These are phyloP conservation scores for Paraconiothyrium brasiliense DNA, from an alignment of 2,329 filamentous ascomycete species.

Conservation along the genomic window DNA sequence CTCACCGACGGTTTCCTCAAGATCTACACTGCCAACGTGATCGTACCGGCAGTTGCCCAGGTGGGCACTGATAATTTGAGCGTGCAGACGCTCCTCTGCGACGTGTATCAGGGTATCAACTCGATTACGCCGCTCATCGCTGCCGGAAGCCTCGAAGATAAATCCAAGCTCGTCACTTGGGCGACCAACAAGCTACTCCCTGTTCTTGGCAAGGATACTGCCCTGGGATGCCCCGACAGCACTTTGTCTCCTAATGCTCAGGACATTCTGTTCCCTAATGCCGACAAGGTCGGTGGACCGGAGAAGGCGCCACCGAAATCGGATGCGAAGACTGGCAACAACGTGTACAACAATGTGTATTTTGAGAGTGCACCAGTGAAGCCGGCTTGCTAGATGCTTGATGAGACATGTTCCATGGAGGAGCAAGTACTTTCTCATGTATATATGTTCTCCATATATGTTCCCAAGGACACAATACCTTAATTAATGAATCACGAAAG, in stretches of 20 bases:
- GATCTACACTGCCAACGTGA: conserved; percentile 47
- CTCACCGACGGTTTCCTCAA: conserved; percentile 42
- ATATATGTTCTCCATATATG: neutral
- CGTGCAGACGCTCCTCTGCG: conserved; percentile 43
- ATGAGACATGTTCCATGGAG: no score
- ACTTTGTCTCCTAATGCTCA: conserved; percentile 27
- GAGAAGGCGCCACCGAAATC: conserved; percentile 33
- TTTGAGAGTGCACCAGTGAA: conserved; percentile 31
- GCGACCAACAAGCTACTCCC: conserved; percentile 42
- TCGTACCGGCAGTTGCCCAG: conserved; percentile 39
- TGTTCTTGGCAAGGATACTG: conserved; percentile 33
- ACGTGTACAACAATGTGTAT: conserved; percentile 50
- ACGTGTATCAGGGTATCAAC: conserved; percentile 48
- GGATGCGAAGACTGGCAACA: conserved; percentile 42
- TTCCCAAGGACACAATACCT: no score
- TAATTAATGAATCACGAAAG: no score
- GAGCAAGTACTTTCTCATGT: neutral
- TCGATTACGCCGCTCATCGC: conserved; percentile 46
- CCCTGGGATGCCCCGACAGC: conserved; percentile 45
- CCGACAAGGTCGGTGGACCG: conserved; percentile 39
- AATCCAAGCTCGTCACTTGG: conserved; percentile 35
- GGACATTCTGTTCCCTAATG: conserved; percentile 44
- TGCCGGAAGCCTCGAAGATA: conserved; percentile 32
- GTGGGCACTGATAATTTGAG: conserved; percentile 46
- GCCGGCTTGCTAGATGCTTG: conserved; percentile 27